Percentiles rank a stretch among this genome's conserved stretches.
Evolutionary conservation across 2,329 filamentous ascomycete genomes (phyloP).

Genomic region (Sporothrix mexicana): DNA sequence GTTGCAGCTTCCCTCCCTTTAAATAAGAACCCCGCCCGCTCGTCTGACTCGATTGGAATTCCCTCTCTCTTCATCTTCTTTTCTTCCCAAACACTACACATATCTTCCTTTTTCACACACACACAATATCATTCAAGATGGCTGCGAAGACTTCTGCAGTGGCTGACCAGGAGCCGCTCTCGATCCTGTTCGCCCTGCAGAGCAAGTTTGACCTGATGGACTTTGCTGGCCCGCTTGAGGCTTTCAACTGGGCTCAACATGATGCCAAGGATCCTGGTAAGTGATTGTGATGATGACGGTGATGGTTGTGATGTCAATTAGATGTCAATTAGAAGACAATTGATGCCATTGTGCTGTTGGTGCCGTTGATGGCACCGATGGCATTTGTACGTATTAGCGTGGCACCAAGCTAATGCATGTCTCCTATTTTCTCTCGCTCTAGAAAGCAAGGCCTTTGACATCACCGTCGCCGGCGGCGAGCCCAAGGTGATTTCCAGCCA

Average conservation of each 20-base stretch:
- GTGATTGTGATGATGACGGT: conserved; percentile 39
- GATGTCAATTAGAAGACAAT: not conserved
- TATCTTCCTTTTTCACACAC: not conserved
- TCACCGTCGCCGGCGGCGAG: conserved; percentile 61
- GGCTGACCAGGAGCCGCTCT: conserved; percentile 61
- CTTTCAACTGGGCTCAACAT: conserved; percentile 57
- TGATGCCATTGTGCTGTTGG: not conserved
- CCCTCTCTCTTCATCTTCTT: conserved; percentile 16
- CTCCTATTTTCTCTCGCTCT: conserved; percentile 18
- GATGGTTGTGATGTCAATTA: not conserved
- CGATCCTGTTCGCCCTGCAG: conserved; percentile 66
- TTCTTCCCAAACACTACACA: not conserved
- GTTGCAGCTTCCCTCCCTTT: conserved; percentile 28
- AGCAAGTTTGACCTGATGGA: conserved; percentile 65
- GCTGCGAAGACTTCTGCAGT: conserved; percentile 64
- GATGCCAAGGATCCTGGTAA: conserved; percentile 60
- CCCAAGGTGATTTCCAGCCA: conserved; percentile 63
- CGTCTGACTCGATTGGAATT: conserved; percentile 20
- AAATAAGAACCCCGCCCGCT: conserved; percentile 35
- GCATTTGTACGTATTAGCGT: not conserved
- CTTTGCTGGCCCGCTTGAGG: conserved; percentile 62
- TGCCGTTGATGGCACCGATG: not conserved
- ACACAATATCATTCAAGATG: conserved; percentile 54
- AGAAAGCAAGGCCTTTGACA: conserved; percentile 60
- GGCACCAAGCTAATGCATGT: not conserved